Conservation (phyloP, 75 land plant genomes). For the Pinus albicaulis region DNA sequence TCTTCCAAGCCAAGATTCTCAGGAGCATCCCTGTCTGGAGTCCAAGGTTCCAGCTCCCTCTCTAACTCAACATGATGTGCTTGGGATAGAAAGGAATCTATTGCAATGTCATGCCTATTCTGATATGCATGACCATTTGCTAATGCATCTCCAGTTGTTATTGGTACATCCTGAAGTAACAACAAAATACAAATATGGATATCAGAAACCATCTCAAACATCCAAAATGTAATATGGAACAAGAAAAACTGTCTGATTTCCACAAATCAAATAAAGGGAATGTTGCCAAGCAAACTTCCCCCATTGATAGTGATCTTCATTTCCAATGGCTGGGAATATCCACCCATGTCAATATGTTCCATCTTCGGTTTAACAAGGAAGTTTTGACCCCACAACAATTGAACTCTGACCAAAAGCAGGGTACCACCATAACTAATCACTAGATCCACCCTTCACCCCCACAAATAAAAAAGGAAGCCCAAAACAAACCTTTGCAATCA, state of each 20-base stretch:
- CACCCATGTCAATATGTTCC: background rate
- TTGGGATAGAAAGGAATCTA: constrained; percentile 73
- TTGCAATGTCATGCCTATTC: constrained; percentile 62
- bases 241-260: background rate
- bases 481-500: constrained; percentile 76
- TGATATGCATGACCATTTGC: constrained; percentile 50
- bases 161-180: constrained; percentile 61
- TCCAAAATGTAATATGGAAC: background rate
- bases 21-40: constrained; percentile 77
- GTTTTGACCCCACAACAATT: background rate
- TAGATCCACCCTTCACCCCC: background rate
- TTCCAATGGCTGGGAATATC: background rate
- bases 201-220: background rate
- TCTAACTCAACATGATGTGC: constrained; percentile 55
- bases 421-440: background rate
- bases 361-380: too few species aligned
- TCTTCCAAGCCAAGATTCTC: constrained; percentile 59
- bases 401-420: background rate
- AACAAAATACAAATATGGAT: constrained; percentile 2
- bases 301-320: background rate
- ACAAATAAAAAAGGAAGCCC: background rate
- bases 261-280: too few species aligned
- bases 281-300: background rate
- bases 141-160: constrained; percentile 48
- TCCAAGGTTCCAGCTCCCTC: constrained; percentile 84